These are phyloP conservation scores for Fusarium gaditjirri DNA, from an alignment of 2,329 filamentous ascomycete genomes.

Conservation along the genomic window DNA sequence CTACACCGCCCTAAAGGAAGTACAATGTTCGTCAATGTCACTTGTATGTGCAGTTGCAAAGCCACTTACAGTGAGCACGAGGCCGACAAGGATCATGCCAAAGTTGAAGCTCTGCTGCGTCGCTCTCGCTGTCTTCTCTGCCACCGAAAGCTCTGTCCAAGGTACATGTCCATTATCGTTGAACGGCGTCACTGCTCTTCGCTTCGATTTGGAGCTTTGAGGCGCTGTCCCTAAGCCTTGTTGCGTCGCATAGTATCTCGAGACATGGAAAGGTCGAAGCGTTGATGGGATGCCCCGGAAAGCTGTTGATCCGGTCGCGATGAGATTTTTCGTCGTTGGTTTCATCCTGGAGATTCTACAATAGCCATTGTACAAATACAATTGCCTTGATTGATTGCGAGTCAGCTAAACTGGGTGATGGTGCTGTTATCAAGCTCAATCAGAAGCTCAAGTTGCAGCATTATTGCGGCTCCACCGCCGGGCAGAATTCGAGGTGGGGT, in stretches of 20 bases:
- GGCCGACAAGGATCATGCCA: constrained; percentile 77
- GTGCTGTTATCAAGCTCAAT: constrained; percentile 2
- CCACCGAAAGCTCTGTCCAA: constrained; percentile 79
- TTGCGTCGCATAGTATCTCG: constrained; percentile 69
- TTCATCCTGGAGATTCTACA: constrained; percentile 58
- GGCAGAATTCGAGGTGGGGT: constrained; percentile 48
- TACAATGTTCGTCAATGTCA: constrained; percentile 7
- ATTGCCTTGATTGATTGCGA: constrained; percentile 8
- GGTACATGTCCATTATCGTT: constrained; percentile 86
- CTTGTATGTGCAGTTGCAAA: background rate
- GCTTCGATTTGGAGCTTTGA: constrained; percentile 63
- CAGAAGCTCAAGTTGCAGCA: constrained; percentile 4
- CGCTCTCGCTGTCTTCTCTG: constrained; percentile 84
- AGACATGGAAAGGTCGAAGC: constrained; percentile 52
- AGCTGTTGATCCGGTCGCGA: constrained; percentile 49
- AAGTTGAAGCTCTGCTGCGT: constrained; percentile 94
- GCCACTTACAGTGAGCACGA: constrained; percentile 74
- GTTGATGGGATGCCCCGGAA: constrained; percentile 43
- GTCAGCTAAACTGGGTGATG: background rate
- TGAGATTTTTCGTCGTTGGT: constrained; percentile 51
- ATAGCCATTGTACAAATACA: constrained; percentile 50
- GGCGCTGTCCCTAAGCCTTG: constrained; percentile 54
- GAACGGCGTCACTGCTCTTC: constrained; percentile 81
- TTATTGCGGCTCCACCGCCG: constrained; percentile 48
- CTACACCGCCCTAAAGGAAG: constrained; percentile 72